Base-by-base conservation (phyloP, 345 rosid genomes). In the Aquilaria yunnanensis region DNA sequence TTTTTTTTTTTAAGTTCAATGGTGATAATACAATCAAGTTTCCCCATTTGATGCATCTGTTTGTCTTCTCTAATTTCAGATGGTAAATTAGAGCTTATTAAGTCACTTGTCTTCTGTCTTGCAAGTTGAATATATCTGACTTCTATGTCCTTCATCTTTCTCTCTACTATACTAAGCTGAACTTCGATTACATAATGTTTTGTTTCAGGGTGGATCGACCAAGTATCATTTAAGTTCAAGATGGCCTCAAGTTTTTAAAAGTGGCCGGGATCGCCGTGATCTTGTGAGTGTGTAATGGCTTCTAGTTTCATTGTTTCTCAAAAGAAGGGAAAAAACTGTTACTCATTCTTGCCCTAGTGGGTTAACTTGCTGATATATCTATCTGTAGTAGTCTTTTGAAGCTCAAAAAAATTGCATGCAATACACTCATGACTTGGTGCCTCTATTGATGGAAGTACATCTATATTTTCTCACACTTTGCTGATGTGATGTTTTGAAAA, bases 211-310 rank as follows among this genome's bases (percentile, higher is more conserved):
- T 68, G 96, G 97, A 67, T 85, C 99, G 14, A 86, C 96, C 23
- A 94, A 90, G 66, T 90, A 90, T 77, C 98, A 93, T 83, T 70
- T 83, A 9, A 88, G 83, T 72, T 90, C 88, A 48, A 81, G 90
- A 76, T 90, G 98, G 98, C 80, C 86, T 6, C 98, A 93, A 69
- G 87, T 83, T 65, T 93, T 93, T 75, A 84, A 83, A 80, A 88
- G 87, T 64, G 97, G 87, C 52, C 80, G 96, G 45, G 97, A 93
- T 74, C 96, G 89, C 29, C 98, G 96, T 54, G 96, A 93, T 88
- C 96, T 93, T 71, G 98, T 86, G 76, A 80, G 92, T 78, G 55
- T 65, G 62, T 34, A 51, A 43, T 14, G 34, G 57, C 14, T 53
- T 47, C 37, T 31, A 33, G 52, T 51, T 49, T 49, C 54, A 32